These are phyloP conservation scores for Entomortierella parvispora DNA, from an alignment of 192 early-diverging fungal species.

Conservation along the genomic window DNA sequence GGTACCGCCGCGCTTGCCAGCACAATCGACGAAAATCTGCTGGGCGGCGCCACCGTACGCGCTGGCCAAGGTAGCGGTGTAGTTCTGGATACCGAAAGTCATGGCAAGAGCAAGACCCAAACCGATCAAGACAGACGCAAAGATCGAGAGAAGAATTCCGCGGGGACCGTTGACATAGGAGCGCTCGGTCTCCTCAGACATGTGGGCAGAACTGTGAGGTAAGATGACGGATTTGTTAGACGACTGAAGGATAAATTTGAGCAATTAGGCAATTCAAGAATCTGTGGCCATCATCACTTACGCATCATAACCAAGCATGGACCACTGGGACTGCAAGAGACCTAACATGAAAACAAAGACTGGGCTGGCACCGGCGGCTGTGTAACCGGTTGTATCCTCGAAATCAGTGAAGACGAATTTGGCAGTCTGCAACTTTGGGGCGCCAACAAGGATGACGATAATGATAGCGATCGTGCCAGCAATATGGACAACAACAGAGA, in stretches of 20 bases:
- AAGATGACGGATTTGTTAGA: no score
- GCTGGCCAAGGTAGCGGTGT: slow-evolving; percentile 13
- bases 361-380: slow-evolving; percentile 6
- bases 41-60: slow-evolving; percentile 18
- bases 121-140: slow-evolving; percentile 33
- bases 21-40: slow-evolving; percentile 50
- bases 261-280: no score
- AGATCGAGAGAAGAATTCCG: slow-evolving; percentile 35
- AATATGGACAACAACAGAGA: slow-evolving; percentile 24
- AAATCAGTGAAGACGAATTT: slow-evolving; percentile 44
- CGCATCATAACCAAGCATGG: slow-evolving; percentile 31
- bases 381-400: slow-evolving; percentile 36
- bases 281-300: neutral
- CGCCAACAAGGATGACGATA: slow-evolving; percentile 20
- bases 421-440: slow-evolving; percentile 20
- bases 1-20: slow-evolving; percentile 43
- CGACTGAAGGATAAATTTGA: no score
- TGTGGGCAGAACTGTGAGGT: slow-evolving; percentile 16
- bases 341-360: slow-evolving; percentile 39
- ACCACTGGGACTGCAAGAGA: slow-evolving; percentile 39
- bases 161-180: slow-evolving; percentile 40
- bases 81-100: slow-evolving; percentile 44
- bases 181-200: slow-evolving; percentile 45
- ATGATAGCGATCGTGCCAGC: slow-evolving; percentile 18
- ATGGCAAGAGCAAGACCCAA: slow-evolving; percentile 31